A percentile compares a stretch with the other conserved stretches of the same genome.
phyloP scores from a whole-genome alignment of 163 green algal species.

The Chlorella variabilis region DNA sequence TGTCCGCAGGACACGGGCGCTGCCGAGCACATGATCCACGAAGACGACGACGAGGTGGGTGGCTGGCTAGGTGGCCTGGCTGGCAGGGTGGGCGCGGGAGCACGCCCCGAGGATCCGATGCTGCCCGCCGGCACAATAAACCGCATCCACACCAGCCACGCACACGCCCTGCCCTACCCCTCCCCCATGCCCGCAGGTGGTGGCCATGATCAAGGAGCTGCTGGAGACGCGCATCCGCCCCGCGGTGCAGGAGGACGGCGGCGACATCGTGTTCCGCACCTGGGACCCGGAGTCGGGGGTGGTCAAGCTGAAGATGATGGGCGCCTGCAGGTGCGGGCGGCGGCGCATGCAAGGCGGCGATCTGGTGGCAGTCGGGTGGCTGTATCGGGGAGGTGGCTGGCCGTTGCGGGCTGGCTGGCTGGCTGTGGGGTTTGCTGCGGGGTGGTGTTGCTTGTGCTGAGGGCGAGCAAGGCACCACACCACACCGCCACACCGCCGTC shows the following conservation, averaged over 20 bases:
- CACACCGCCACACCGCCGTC: no score
- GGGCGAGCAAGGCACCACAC: no score
- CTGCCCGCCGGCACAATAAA: no score
- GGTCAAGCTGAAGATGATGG: constrained; percentile 91
- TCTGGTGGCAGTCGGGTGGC: constrained; percentile 20
- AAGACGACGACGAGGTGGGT: constrained; percentile 72
- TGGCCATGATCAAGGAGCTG: constrained; percentile 99
- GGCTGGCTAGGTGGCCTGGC: neutral
- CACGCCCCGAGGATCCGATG: no score
- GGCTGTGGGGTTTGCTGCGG: neutral
- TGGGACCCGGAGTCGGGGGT: constrained; percentile 89
- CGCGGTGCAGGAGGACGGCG: constrained; percentile 96
- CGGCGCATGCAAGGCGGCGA: no score
- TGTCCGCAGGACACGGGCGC: constrained; percentile 67
- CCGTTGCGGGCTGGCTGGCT: no score
- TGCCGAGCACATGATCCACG: constrained; percentile 67
- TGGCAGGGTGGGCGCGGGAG: neutral
- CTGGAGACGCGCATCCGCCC: constrained; percentile 98
- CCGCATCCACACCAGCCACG: no score
- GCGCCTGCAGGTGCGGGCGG: constrained; percentile 48
- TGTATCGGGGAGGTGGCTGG: neutral
- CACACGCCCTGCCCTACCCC: neutral
- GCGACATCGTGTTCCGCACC: constrained; percentile 92
- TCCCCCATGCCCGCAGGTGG: constrained; percentile 63
- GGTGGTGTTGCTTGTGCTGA: no score